phyloP scores from a whole-genome alignment of 768 basidiomycete species.

The Kwoniella botswanensis region DNA sequence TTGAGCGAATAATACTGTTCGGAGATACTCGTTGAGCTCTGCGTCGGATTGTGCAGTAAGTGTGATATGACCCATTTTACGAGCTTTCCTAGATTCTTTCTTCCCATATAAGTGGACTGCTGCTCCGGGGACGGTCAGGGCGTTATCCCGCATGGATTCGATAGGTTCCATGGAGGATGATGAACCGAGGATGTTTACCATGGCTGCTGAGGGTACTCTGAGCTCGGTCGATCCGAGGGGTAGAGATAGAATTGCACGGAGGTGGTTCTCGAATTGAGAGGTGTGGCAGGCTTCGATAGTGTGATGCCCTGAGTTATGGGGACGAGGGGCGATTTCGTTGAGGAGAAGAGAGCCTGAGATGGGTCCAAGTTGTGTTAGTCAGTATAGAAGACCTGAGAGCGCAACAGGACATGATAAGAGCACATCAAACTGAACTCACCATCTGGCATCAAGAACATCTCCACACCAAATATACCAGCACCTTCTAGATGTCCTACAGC shows the following conservation, averaged over 20 bases:
- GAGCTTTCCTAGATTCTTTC: slow-evolving; percentile 78
- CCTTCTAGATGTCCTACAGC: slow-evolving; percentile 80
- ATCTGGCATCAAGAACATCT: slow-evolving; percentile 91
- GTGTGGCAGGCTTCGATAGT: slow-evolving; percentile 97
- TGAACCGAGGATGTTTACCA: slow-evolving; percentile 94
- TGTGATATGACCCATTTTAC: slow-evolving; percentile 99
- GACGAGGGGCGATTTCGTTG: slow-evolving; percentile 97
- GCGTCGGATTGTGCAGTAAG: slow-evolving; percentile 82
- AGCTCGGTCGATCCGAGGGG: slow-evolving; percentile 87
- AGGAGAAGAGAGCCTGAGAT: slow-evolving; percentile 74
- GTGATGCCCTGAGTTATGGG: slow-evolving; percentile 98
- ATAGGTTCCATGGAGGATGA: slow-evolving; percentile 67
- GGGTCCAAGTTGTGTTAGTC: neutral
- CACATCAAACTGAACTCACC: slow-evolving; percentile 63
- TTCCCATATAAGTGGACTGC: slow-evolving; percentile 95
- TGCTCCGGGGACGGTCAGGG: slow-evolving; percentile 74
- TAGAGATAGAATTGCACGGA: slow-evolving; percentile 87
- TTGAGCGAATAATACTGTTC: slow-evolving; percentile 69
- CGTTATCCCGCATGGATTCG: slow-evolving; percentile 64
- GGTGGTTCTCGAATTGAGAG: slow-evolving; percentile 96
- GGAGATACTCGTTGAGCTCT: slow-evolving; percentile 70
- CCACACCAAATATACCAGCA: slow-evolving; percentile 95
- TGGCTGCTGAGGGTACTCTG: slow-evolving; percentile 82
- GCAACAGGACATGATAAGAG: neutral
- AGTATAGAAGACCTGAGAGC: too few relatives aligned